A percentile compares a stretch with the other conserved stretches of the same genome.
Conservation (phyloP, 768 basidiomycete species). For the Epithele typhae region DNA sequence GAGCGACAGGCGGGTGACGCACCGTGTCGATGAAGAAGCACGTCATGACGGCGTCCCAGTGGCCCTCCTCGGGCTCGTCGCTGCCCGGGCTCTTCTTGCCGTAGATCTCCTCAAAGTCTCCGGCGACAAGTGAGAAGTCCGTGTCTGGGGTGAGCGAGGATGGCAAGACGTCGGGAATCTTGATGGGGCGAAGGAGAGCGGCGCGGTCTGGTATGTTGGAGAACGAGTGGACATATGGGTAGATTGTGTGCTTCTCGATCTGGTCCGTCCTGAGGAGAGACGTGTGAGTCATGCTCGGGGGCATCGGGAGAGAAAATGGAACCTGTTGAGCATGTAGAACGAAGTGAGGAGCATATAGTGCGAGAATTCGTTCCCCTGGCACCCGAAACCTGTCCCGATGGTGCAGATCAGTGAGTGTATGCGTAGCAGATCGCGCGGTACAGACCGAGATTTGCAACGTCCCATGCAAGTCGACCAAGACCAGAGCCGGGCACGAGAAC, state of each 20-base stretch:
- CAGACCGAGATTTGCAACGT: slow-evolving; percentile 77
- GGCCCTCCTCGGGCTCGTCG: slow-evolving; percentile 61
- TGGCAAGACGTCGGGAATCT: slow-evolving; percentile 83
- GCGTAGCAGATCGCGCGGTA: not conserved
- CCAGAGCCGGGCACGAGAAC: slow-evolving; percentile 92
- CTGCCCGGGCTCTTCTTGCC: slow-evolving; percentile 37
- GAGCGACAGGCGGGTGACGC: slow-evolving; percentile 16
- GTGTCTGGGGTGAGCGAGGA: slow-evolving; percentile 59
- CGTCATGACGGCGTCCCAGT: slow-evolving; percentile 88
- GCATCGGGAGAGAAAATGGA: slow-evolving; percentile 15
- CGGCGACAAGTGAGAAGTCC: slow-evolving; percentile 83
- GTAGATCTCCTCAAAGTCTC: slow-evolving; percentile 94
- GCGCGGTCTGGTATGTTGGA: slow-evolving; percentile 66
- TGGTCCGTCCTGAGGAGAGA: slow-evolving; percentile 47
- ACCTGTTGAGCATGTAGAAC: slow-evolving; percentile 86
- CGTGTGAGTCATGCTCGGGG: not conserved
- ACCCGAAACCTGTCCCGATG: slow-evolving; percentile 65
- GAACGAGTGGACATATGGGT: slow-evolving; percentile 90
- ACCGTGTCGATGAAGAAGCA: slow-evolving; percentile 99
- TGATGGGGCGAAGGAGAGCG: slow-evolving; percentile 61
- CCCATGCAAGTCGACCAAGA: slow-evolving; percentile 83
- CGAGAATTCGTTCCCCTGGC: slow-evolving; percentile 94
- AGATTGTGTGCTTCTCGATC: slow-evolving; percentile 68
- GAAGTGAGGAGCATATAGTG: slow-evolving; percentile 93
- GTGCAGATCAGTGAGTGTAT: too few relatives aligned